A percentile compares a stretch with the other conserved stretches of the same genome.
These are phyloP conservation scores for Ostreobium quekettii DNA, from an alignment of 139 green algal genomes.

Conservation along the genomic window DNA sequence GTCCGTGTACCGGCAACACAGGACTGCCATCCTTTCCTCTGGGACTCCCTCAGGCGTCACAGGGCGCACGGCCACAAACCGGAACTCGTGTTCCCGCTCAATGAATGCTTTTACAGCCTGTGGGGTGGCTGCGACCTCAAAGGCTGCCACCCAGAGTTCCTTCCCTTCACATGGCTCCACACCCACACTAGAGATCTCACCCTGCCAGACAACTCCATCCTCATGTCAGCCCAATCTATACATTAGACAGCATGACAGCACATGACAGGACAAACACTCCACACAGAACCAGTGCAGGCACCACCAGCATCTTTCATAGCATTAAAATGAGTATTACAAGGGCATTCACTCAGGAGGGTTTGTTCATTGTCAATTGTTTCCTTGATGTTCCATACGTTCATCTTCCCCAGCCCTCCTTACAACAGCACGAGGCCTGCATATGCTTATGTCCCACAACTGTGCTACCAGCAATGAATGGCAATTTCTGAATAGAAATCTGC, in stretches of 20 bases:
- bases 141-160: slow-evolving; percentile 32
- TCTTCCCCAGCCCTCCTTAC: no score
- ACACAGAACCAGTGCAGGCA: no score
- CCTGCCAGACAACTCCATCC: slow-evolving; percentile 21
- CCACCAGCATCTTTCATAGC: no score
- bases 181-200: slow-evolving; percentile 61
- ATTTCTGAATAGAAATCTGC: no score
- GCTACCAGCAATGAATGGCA: no score
- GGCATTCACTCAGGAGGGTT: no score
- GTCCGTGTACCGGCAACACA: slow-evolving; percentile 46
- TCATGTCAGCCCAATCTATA: neutral
- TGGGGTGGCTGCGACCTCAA: slow-evolving; percentile 36
- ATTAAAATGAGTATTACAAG: no score
- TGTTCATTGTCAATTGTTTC: neutral
- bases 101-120: slow-evolving; percentile 60
- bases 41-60: neutral
- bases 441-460: no score
- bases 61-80: slow-evolving; percentile 2
- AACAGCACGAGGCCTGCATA: no score
- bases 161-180: slow-evolving; percentile 36
- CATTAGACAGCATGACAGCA: neutral
- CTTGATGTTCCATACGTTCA: neutral
- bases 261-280: neutral
- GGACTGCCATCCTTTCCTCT: neutral
- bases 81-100: slow-evolving; percentile 70